Evolutionary conservation across 805 yeast species (phyloP).

Genomic region (Starmera quercuum): DNA sequence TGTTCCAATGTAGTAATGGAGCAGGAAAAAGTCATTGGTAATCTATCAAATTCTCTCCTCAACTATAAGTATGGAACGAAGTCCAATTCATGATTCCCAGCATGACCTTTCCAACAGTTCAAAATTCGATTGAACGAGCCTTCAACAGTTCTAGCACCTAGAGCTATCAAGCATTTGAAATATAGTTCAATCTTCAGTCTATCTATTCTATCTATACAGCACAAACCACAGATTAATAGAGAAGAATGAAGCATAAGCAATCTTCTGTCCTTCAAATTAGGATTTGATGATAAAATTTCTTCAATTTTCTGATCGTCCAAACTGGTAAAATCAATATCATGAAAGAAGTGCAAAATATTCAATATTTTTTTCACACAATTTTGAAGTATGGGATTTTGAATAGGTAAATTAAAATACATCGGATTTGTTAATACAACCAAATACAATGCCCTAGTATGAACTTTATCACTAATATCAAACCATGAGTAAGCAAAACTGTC

Average conservation of each 20-base stretch:
- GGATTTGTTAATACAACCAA: constrained; percentile 23
- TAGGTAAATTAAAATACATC: constrained; percentile 23
- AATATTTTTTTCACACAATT: constrained; percentile 1
- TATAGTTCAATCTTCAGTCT: background rate
- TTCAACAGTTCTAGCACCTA: background rate
- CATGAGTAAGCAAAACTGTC: constrained; percentile 3
- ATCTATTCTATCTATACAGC: background rate
- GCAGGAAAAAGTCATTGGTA: too few species aligned
- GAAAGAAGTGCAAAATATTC: background rate
- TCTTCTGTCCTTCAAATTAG: background rate
- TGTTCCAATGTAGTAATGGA: too few species aligned
- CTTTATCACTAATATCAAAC: constrained; percentile 8
- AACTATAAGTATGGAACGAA: background rate
- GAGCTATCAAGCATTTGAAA: background rate
- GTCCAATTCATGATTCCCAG: background rate
- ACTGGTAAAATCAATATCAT: background rate
- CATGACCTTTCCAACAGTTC: background rate
- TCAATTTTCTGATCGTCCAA: background rate
- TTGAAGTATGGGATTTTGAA: constrained; percentile 6
- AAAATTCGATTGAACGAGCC: background rate
- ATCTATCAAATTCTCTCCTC: too few species aligned
- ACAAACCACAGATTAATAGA: constrained; percentile 1
- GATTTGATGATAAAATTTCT: background rate
- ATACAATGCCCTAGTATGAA: constrained; percentile 25
- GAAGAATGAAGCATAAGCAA: background rate